Evolutionary conservation across 2,329 filamentous ascomycete genomes (phyloP), one percentile per base, ranked within the genome.

Genomic region (Daldinia eschscholtzii): DNA sequence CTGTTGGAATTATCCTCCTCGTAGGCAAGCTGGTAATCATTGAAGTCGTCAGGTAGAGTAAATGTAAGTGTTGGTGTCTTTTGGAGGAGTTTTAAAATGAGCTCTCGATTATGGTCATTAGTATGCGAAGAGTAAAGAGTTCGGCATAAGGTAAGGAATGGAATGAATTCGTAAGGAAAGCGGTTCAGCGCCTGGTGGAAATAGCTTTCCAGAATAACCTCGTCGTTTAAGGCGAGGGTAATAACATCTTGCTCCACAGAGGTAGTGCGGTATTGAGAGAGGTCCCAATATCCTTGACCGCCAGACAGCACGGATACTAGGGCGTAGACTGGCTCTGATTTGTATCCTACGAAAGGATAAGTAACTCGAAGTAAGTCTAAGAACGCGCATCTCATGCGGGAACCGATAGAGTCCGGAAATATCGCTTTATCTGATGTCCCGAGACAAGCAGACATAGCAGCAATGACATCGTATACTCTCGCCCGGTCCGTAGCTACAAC

Each of bases 1-100:
- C 88, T 89, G 74, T 97, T 96, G 28, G 88, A 89, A 72, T 96
- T 94, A 66, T 96, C 92, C 71, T 97, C 93, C 80, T 98, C 94
- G 60, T 92, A 89, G 42, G 92, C 89, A 12, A 94, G 88, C 68
- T 91, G 88, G 74, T 97, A 98, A 39, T 87, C 88, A 46, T 87
- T 86, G 77, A 97, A 97, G 35, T 87, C 81, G 0, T 86, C 81
- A 0, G 93, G 91, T n/a, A 97, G 85, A 12, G 87, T 84, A 72
- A 97, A 91, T 30, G 95, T 97, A 61, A 98, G 88, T 6, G 88
- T 91, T 1, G 89, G 87, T 61, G 94, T 91, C 64, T 85, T 86
- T 64, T 90, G 87, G 12, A 98, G 83, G 62, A 91, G 83, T n/a
- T 86, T 82, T 41, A 91, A 80, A 9, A 94, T 84, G 46, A 85